These are phyloP conservation scores for Leccinum ochraceum DNA, from an alignment of 768 basidiomycete genomes.

Conservation along the genomic window DNA sequence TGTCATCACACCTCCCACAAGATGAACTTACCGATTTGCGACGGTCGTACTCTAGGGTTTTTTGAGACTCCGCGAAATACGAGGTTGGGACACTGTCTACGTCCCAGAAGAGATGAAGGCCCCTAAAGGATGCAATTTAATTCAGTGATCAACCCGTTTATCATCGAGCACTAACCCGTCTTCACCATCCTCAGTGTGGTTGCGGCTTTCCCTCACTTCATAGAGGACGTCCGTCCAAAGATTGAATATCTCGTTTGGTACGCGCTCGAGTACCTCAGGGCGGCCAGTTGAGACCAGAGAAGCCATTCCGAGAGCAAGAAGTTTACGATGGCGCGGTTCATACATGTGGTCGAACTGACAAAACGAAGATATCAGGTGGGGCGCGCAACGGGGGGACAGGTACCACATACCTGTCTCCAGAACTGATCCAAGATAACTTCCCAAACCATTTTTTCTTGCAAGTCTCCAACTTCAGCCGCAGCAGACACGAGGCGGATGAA, in stretches of 20 bases:
- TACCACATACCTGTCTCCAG: constrained; percentile 69
- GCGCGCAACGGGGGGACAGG: neutral
- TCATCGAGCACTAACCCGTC: constrained; percentile 30
- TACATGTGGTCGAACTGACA: constrained; percentile 88
- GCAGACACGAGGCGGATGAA: constrained; percentile 73
- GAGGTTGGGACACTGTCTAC: constrained; percentile 54
- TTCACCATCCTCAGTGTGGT: constrained; percentile 36
- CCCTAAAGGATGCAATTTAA: constrained; percentile 15
- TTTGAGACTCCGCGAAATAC: constrained; percentile 65
- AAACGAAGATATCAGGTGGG: neutral
- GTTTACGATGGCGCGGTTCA: constrained; percentile 80
- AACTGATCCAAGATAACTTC: constrained; percentile 75
- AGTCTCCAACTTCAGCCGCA: constrained; percentile 48
- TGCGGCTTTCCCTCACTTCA: constrained; percentile 75
- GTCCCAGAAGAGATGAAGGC: constrained; percentile 70
- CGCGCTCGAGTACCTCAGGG: constrained; percentile 67
- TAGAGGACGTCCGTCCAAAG: constrained; percentile 89
- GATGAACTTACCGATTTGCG: constrained; percentile 58
- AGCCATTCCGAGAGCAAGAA: constrained; percentile 81
- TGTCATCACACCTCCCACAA: constrained; percentile 3
- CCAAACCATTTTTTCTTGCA: constrained; percentile 57
- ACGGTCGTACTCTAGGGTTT: constrained; percentile 75
- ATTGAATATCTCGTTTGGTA: constrained; percentile 78
- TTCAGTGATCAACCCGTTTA: neutral
- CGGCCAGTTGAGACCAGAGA: constrained; percentile 74